Evolutionary conservation across 306 rosid species (phyloP).

Genomic region (Casuarina glauca): DNA sequence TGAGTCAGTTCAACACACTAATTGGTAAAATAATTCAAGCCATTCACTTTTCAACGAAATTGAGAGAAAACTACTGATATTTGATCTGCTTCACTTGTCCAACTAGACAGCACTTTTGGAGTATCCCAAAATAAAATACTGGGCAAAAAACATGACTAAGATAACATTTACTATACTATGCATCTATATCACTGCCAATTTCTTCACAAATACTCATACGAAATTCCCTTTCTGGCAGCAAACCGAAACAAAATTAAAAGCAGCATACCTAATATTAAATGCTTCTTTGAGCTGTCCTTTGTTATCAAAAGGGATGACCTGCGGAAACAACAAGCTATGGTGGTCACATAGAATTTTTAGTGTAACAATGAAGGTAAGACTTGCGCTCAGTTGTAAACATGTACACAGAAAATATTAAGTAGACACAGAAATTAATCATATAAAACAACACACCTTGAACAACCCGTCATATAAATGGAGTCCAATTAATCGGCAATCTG

Average conservation of each 20-base stretch:
- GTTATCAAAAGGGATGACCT: slow-evolving; percentile 97
- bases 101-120: too few relatives aligned
- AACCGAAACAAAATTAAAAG: slow-evolving; percentile 5
- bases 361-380: slow-evolving; percentile 2
- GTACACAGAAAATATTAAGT: neutral
- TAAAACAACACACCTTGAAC: slow-evolving; percentile 64
- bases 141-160: neutral
- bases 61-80: too few relatives aligned
- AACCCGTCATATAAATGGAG: slow-evolving; percentile 96
- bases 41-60: too few relatives aligned
- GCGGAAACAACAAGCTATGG: slow-evolving; percentile 26
- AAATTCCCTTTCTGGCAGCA: slow-evolving; percentile 6
- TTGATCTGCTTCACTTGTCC: too few relatives aligned
- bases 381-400: neutral
- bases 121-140: too few relatives aligned
- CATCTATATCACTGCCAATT: slow-evolving; percentile 5
- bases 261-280: slow-evolving; percentile 81
- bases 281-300: slow-evolving; percentile 99
- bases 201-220: slow-evolving; percentile 13
- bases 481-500: slow-evolving; percentile 95
- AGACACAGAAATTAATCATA: neutral
- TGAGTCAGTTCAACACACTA: too few relatives aligned
- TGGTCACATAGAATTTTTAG: slow-evolving; percentile 8
- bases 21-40: too few relatives aligned
- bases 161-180: slow-evolving; percentile 7